Conservation (phyloP, 2,329 filamentous ascomycete species). For the Aureobasidium musti region DNA sequence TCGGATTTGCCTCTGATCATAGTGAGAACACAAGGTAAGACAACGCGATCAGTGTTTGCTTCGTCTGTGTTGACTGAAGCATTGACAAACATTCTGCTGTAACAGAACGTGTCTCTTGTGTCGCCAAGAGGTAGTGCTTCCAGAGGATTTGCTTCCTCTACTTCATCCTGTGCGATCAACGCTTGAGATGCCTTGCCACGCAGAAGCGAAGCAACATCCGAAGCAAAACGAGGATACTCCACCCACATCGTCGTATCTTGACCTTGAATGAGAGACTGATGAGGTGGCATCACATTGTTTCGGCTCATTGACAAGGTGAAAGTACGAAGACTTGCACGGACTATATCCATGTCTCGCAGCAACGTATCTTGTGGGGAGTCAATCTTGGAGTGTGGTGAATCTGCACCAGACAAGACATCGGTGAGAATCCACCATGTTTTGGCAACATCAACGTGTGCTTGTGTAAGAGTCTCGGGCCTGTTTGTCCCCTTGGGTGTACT, state of each 20-base stretch:
- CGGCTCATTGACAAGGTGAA: conserved; percentile 80
- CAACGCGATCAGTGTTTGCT: conserved; percentile 65
- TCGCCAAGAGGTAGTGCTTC: conserved; percentile 78
- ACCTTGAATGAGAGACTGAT: conserved; percentile 68
- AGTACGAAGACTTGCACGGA: conserved; percentile 59
- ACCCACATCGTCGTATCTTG: conserved; percentile 83
- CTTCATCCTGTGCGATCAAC: conserved; percentile 50
- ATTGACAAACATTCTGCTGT: conserved; percentile 74
- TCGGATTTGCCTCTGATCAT: conserved; percentile 70
- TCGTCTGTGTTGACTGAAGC: conserved; percentile 74
- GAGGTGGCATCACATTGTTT: conserved; percentile 71
- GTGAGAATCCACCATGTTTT: conserved; percentile 79
- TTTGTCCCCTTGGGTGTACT: conserved; percentile 58
- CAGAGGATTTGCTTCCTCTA: conserved; percentile 55
- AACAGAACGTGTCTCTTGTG: conserved; percentile 71
- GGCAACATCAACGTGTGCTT: conserved; percentile 81
- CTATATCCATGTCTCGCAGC: conserved; percentile 13
- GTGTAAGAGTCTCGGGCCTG: conserved; percentile 61
- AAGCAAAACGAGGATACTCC: conserved; percentile 70
- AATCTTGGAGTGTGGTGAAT: conserved; percentile 15
- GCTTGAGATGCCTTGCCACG: conserved; percentile 57
- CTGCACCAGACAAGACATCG: conserved; percentile 42
- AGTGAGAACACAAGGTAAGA: conserved; percentile 73
- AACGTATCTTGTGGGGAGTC: conserved; percentile 28
- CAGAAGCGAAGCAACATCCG: conserved; percentile 70